Base-by-base conservation (phyloP, 2,329 filamentous ascomycete species). In the Cladorrhinum sp. region DNA sequence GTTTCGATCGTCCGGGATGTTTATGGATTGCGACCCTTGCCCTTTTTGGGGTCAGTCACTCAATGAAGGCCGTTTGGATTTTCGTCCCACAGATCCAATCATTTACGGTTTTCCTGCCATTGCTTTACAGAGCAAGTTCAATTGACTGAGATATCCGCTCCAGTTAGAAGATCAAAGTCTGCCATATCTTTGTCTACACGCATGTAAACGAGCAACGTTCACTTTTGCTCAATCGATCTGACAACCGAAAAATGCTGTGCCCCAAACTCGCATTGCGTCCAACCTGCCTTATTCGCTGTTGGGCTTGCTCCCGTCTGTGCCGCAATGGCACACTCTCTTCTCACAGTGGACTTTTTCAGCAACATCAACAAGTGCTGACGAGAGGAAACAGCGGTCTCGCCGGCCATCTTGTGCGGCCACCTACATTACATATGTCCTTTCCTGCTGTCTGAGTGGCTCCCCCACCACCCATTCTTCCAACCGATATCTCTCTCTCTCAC, bases 301-400 rank as follows among this genome's bases (percentile, higher is more conserved):
- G 38, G n/a, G n/a, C n/a, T n/a, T n/a, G n/a, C n/a, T 56, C 16
- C 38, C 38, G 22, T 48, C 24, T 20, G 24, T 24, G 53, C 53
- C 53, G 8, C 53, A 27, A 16, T 13, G 41, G 23, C 12, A 38
- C 53, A 16, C 50, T 53, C 6, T 27, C 20, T 22, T 22, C 5
- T 50, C 49, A n/a, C 49, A 50, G 4, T 27, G 32, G 22, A 3
- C 16, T 16, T 45, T 16, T 45, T 16, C 52, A 18, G 20, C n/a
- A n/a, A n/a, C n/a, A 41, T 13, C 52, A 25, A 45, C 22, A 41
- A 23, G 36, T 38, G 53, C 53, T 48, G 53, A 55, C 53, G 20
- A 48, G 38, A 36, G 23, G 16, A n/a, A 29, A 38, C 6, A 38
- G 25, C n/a, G 52, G 52, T 27, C 18, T 45, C n/a, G 20, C 22